These are phyloP conservation scores for Aspergillus japonicus DNA, from an alignment of 2,329 filamentous ascomycete species.

Conservation along the genomic window DNA sequence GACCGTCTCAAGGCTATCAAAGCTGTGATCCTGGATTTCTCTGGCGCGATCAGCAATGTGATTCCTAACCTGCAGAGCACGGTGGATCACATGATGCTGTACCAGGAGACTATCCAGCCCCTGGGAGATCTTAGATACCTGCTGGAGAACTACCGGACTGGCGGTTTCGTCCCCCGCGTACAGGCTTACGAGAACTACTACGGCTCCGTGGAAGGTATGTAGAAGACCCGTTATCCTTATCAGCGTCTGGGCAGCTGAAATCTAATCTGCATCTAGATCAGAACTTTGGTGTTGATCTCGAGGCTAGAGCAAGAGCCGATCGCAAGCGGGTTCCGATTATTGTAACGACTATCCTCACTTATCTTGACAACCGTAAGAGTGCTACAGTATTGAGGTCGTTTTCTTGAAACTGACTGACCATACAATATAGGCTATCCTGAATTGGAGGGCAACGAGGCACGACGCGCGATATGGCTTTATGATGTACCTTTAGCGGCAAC, in stretches of 20 bases:
- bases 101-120: conserved; percentile 98
- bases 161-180: conserved; percentile 85
- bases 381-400: not conserved
- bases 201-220: conserved; percentile 77
- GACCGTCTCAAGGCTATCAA: conserved; percentile 97
- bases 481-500: conserved; percentile 84
- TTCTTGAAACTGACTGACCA: conserved; percentile 7
- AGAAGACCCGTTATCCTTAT: conserved; percentile 8
- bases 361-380: conserved; percentile 73
- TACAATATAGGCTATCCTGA: conserved; percentile 72
- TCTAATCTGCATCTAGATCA: conserved; percentile 60
- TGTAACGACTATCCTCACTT: conserved; percentile 89
- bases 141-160: conserved; percentile 94
- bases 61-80: conserved; percentile 94
- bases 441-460: conserved; percentile 90
- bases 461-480: conserved; percentile 88
- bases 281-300: conserved; percentile 97
- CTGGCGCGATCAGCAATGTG: conserved; percentile 94
- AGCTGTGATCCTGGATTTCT: conserved; percentile 95
- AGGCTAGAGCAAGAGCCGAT: conserved; percentile 87
- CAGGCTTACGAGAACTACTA: conserved; percentile 98
- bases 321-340: conserved; percentile 92
- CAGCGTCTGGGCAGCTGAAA: conserved; percentile 13
- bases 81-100: conserved; percentile 98
- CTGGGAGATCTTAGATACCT: conserved; percentile 86